phyloP scores from a whole-genome alignment of 2,329 filamentous ascomycete species.

The Fusarium anguioides region DNA sequence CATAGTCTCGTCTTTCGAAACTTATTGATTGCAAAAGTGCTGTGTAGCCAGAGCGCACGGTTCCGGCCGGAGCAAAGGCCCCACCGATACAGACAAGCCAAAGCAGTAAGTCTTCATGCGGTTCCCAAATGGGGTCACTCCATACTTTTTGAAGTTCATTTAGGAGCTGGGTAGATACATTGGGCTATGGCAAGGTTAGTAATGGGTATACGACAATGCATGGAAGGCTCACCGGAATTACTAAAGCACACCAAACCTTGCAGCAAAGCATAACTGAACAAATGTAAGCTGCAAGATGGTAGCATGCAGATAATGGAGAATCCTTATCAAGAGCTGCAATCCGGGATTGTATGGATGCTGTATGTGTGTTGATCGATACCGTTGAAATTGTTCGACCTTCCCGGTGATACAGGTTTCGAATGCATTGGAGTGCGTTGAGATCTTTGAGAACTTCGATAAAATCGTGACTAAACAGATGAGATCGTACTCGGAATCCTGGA shows the following conservation, averaged over 20 bases:
- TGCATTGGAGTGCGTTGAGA: constrained; percentile 52
- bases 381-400: constrained; percentile 43
- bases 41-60: not conserved
- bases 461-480: constrained; percentile 42
- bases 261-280: constrained; percentile 55
- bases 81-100: constrained; percentile 9
- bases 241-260: constrained; percentile 52
- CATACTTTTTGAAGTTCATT: not conserved
- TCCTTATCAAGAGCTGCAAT: constrained; percentile 42
- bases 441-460: constrained; percentile 54
- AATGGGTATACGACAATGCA: accelerated
- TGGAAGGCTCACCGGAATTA: constrained; percentile 52
- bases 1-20: not conserved
- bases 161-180: not conserved
- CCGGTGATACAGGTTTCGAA: constrained; percentile 47
- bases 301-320: constrained; percentile 48
- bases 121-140: accelerated
- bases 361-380: constrained; percentile 53
- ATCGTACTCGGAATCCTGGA: constrained; percentile 46
- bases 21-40: not conserved
- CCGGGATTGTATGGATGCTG: constrained; percentile 56
- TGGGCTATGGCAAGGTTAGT: not conserved
- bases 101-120: not conserved
- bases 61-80: not conserved
- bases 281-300: constrained; percentile 55